Conservation (phyloP, 345 rosid genomes). For the Lepidium didymum region DNA sequence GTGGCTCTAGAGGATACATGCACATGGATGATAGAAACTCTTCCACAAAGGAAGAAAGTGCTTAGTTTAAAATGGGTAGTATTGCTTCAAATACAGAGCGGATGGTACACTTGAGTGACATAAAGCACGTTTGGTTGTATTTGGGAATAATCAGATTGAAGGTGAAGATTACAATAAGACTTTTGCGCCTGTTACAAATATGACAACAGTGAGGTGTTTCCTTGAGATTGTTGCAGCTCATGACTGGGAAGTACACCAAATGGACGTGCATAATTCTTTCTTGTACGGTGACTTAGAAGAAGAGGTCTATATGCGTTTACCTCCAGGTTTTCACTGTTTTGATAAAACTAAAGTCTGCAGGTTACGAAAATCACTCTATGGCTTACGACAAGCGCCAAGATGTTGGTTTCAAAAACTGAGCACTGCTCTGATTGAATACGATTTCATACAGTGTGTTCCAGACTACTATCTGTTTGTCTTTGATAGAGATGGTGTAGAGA, state of each 20-base stretch:
- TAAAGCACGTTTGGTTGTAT: neutral
- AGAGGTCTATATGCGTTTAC: neutral
- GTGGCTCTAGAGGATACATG: neutral
- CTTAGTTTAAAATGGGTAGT: neutral
- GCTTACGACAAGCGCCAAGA: neutral
- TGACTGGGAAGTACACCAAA: neutral
- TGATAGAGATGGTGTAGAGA: too few relatives aligned
- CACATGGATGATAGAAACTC: neutral
- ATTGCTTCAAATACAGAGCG: too few relatives aligned
- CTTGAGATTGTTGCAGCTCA: neutral
- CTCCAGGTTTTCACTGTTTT: neutral
- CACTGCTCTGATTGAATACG: neutral
- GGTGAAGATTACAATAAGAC: neutral
- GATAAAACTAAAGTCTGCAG: neutral
- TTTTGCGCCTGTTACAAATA: neutral
- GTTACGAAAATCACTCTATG: neutral
- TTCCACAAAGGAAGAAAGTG: neutral
- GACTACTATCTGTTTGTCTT: neutral
- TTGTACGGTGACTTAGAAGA: neutral
- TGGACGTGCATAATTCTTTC: neutral
- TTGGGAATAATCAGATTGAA: neutral
- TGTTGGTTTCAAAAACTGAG: neutral
- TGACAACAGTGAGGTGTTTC: neutral
- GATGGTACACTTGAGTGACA: neutral
- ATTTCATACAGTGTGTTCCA: too few relatives aligned